Evolutionary conservation across 768 basidiomycete species (phyloP).

Genomic region (Lentinula boryana): DNA sequence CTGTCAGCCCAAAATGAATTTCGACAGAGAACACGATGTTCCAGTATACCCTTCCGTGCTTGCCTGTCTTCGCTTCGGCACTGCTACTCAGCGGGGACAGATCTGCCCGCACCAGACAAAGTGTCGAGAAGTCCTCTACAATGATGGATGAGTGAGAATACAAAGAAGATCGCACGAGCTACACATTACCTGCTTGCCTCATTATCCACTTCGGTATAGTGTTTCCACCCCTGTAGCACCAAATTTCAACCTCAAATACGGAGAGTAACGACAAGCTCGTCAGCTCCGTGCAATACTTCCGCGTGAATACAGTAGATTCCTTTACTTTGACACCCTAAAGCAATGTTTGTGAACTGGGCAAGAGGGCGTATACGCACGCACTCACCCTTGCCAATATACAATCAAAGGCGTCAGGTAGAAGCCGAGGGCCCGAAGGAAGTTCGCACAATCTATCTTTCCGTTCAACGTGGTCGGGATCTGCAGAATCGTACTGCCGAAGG

Average conservation of each 20-base stretch:
- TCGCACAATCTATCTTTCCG: slow-evolving; percentile 65
- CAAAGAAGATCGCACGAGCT: slow-evolving; percentile 11
- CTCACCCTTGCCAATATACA: slow-evolving; percentile 68
- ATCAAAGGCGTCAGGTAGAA: slow-evolving; percentile 80
- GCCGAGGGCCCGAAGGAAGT: slow-evolving; percentile 68
- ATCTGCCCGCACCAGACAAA: slow-evolving; percentile 76
- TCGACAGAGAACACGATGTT: slow-evolving; percentile 81
- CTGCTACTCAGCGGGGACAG: slow-evolving; percentile 66
- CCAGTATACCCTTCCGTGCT: slow-evolving; percentile 69
- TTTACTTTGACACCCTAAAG: slow-evolving; percentile 66
- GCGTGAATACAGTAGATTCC: slow-evolving; percentile 73
- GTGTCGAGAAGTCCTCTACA: slow-evolving; percentile 64
- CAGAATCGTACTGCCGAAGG: slow-evolving; percentile 58
- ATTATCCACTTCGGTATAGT: slow-evolving; percentile 70
- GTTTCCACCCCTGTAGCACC: slow-evolving; percentile 79
- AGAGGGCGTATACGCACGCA: slow-evolving; percentile 7
- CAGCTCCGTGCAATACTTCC: slow-evolving; percentile 79
- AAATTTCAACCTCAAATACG: slow-evolving; percentile 80
- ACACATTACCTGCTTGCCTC: slow-evolving; percentile 39
- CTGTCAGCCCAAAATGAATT: slow-evolving; percentile 78
- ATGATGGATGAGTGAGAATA: not conserved
- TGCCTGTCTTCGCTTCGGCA: slow-evolving; percentile 61
- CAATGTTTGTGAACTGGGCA: slow-evolving; percentile 3
- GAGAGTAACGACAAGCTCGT: slow-evolving; percentile 70
- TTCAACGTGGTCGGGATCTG: slow-evolving; percentile 59